A percentile compares a stretch with the other conserved stretches of the same genome.
These are phyloP conservation scores for Nadsonia starkeyi-henricii DNA, from an alignment of 1,139 yeast species.

Conservation along the genomic window DNA sequence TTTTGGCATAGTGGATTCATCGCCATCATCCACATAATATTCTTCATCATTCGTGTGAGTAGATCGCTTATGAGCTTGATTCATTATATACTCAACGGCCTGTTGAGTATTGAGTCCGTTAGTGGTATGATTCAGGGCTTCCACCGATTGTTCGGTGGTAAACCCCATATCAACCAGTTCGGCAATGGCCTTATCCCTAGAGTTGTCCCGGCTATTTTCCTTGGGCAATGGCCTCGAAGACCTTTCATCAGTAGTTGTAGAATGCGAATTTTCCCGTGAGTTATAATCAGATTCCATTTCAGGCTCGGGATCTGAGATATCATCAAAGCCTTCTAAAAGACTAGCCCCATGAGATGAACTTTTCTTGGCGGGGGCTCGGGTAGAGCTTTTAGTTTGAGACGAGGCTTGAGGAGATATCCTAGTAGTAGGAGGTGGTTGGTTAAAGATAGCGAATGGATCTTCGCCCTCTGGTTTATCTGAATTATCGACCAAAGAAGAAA, in stretches of 20 bases:
- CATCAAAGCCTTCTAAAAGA: conserved; percentile 5
- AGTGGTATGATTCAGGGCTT: conserved; percentile 40
- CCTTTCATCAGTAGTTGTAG: too few relatives aligned
- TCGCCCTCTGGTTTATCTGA: conserved; percentile 1
- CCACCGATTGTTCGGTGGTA: conserved; percentile 42
- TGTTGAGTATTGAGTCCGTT: conserved; percentile 48
- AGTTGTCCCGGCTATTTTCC: conserved; percentile 10
- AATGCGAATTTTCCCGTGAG: neutral
- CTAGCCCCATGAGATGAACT: neutral
- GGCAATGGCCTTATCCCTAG: conserved; percentile 44
- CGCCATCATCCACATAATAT: neutral
- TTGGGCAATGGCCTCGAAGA: too few relatives aligned
- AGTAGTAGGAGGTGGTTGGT: conserved; percentile 1
- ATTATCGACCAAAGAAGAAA: too few relatives aligned
- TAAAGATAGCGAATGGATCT: conserved; percentile 6
- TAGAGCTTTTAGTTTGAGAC: too few relatives aligned
- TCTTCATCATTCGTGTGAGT: conserved; percentile 10
- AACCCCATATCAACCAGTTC: conserved; percentile 75
- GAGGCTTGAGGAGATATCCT: conserved; percentile 1
- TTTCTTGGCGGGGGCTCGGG: neutral
- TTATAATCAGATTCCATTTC: conserved; percentile 2
- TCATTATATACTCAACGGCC: conserved; percentile 60
- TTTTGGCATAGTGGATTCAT: neutral
- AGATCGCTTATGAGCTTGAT: conserved; percentile 32
- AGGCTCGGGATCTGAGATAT: conserved; percentile 9